Evolutionary conservation across 176 grass and related monocot species (phyloP).

Genomic region (Zea luxurians): DNA sequence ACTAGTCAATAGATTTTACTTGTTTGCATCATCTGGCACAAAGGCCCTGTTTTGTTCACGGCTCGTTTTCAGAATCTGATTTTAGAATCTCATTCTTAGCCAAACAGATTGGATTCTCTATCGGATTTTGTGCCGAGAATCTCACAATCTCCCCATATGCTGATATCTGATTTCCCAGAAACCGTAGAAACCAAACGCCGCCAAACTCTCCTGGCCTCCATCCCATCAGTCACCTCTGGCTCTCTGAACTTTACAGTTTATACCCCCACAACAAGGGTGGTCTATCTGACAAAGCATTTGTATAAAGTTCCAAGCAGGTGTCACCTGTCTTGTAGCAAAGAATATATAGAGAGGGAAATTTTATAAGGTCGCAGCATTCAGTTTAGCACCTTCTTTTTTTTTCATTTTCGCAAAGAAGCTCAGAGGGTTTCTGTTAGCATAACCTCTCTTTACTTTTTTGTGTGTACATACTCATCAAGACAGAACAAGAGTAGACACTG

Average conservation of each 20-base stretch:
- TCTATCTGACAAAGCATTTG: slow-evolving; percentile 38
- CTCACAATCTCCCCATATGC: no score
- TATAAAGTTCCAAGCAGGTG: slow-evolving; percentile 51
- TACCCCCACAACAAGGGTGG: slow-evolving; percentile 21
- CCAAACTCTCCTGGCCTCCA: slow-evolving; percentile 9
- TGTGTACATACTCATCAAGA: slow-evolving; percentile 56
- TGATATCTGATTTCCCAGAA: no score
- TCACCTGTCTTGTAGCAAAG: slow-evolving; percentile 44
- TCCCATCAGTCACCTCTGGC: slow-evolving; percentile 47
- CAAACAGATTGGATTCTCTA: no score
- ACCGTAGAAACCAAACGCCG: no score
- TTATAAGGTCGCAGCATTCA: slow-evolving; percentile 54
- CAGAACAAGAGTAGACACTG: slow-evolving; percentile 56
- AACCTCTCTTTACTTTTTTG: slow-evolving; percentile 24
- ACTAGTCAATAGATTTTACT: slow-evolving; percentile 32
- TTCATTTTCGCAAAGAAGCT: slow-evolving; percentile 58
- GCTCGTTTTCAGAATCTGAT: no score
- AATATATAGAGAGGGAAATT: slow-evolving; percentile 48
- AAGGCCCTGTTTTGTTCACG: no score
- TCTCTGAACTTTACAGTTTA: slow-evolving; percentile 32
- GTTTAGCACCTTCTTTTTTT: slow-evolving; percentile 32
- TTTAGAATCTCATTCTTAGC: no score
- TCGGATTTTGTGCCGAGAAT: no score
- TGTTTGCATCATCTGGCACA: slow-evolving; percentile 51
- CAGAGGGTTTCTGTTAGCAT: slow-evolving; percentile 48